phyloP scores from a whole-genome alignment of 768 basidiomycete species.

The Rubroboletus pulcherrimus region DNA sequence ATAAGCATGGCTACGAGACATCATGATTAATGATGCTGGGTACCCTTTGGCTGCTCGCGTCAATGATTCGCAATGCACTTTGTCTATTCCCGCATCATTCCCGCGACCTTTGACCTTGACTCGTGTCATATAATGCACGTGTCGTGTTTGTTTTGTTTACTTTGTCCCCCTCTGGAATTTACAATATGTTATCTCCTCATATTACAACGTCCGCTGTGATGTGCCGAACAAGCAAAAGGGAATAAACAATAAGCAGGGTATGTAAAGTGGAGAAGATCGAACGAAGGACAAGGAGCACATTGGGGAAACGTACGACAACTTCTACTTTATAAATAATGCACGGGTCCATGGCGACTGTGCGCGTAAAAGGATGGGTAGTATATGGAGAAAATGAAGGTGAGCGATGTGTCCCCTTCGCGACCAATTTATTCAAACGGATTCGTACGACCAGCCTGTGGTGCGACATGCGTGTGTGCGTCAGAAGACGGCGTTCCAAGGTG shows the following conservation, averaged over 20 bases:
- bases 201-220: slow-evolving; percentile 14
- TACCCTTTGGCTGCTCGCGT: not conserved
- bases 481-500: not conserved
- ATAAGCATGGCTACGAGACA: not conserved
- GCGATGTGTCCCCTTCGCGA: not conserved
- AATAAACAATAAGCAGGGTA: slow-evolving; percentile 26
- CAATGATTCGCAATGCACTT: not conserved
- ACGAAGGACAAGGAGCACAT: not conserved
- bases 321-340: slow-evolving; percentile 8
- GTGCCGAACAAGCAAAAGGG: not conserved
- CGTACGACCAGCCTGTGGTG: slow-evolving; percentile 63
- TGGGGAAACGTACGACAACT: not conserved
- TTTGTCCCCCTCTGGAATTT: slow-evolving; percentile 10
- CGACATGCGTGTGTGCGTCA: not conserved
- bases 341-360: slow-evolving; percentile 11
- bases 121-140: not conserved
- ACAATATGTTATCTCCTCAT: slow-evolving; percentile 9
- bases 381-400: slow-evolving; percentile 6
- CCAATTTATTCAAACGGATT: slow-evolving; percentile 49
- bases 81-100: not conserved
- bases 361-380: slow-evolving; percentile 1
- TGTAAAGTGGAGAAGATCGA: slow-evolving; percentile 11
- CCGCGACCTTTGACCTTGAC: not conserved
- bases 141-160: not conserved
- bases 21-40: not conserved